Evolutionary conservation across 306 rosid species (phyloP).

Genomic region (Abrus pulchellus): DNA sequence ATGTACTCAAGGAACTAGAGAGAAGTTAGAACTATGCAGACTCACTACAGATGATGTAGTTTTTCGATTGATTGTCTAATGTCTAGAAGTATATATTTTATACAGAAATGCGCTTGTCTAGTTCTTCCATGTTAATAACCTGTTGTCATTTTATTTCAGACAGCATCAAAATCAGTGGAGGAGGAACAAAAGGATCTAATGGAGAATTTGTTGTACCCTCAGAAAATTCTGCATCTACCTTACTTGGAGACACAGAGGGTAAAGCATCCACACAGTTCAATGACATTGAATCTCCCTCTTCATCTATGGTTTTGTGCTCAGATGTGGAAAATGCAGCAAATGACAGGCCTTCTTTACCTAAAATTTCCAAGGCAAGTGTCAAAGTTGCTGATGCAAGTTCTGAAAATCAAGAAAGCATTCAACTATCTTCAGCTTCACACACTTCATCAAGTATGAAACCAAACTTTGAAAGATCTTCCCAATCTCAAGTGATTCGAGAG

Average conservation of each 20-base stretch:
- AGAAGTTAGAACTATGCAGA: conserved; percentile 34
- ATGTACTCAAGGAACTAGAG: neutral
- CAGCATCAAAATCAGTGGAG: conserved; percentile 45
- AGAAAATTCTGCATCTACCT: conserved; percentile 46
- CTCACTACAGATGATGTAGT: conserved; percentile 6
- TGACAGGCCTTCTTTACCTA: conserved; percentile 43
- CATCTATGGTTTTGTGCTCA: conserved; percentile 40
- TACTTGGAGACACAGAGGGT: conserved; percentile 42
- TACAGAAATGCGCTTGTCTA: conserved; percentile 32
- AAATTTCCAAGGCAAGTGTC: conserved; percentile 45
- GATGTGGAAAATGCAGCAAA: conserved; percentile 34
- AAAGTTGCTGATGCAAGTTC: conserved; percentile 46
- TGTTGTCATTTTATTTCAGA: conserved; percentile 62
- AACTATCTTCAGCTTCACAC: conserved; percentile 49
- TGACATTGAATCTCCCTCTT: conserved; percentile 50
- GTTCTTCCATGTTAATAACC: conserved; percentile 44
- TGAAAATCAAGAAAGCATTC: conserved; percentile 54
- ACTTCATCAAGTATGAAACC: conserved; percentile 48
- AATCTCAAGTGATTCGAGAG: conserved; percentile 48
- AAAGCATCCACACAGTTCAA: conserved; percentile 46
- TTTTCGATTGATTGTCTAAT: conserved; percentile 29
- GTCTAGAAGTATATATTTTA: conserved; percentile 17
- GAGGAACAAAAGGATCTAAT: conserved; percentile 45
- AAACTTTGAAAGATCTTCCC: conserved; percentile 49
- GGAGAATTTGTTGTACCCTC: conserved; percentile 46